A percentile compares a stretch with the other conserved stretches of the same genome.
phyloP scores from a whole-genome alignment of 768 basidiomycete genomes.

The Naganishia onofrii region DNA sequence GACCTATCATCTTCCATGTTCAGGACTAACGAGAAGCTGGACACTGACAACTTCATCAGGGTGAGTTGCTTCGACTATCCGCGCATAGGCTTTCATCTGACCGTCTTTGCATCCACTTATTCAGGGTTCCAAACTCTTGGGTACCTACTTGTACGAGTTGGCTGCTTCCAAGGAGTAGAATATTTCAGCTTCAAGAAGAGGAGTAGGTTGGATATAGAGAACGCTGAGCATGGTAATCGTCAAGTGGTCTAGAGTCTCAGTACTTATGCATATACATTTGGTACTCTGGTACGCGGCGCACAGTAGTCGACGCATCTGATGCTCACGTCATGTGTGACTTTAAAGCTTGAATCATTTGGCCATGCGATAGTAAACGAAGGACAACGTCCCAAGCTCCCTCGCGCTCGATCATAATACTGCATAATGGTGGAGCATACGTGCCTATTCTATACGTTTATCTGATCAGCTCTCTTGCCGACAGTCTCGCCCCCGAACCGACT shows the following conservation, averaged over 20 bases:
- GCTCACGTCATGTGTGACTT: background rate
- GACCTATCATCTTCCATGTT: background rate
- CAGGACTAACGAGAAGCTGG: constrained; percentile 93
- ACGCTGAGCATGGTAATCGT: no score
- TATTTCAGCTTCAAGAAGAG: background rate
- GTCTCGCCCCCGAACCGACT: no score
- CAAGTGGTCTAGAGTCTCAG: no score
- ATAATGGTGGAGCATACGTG: no score
- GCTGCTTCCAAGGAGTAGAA: constrained; percentile 41
- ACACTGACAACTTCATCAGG: constrained; percentile 82
- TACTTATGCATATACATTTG: no score
- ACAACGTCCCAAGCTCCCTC: background rate
- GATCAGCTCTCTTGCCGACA: no score
- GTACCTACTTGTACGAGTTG: constrained; percentile 76
- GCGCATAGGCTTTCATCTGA: background rate
- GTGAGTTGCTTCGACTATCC: constrained; percentile 55
- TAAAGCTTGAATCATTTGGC: background rate
- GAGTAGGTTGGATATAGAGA: background rate
- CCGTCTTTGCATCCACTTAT: background rate
- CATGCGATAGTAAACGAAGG: background rate
- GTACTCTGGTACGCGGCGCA: no score
- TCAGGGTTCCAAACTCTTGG: constrained; percentile 64
- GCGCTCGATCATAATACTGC: no score
- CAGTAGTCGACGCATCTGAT: background rate
- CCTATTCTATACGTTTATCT: no score